phyloP scores from a whole-genome alignment of 2,329 filamentous ascomycete genomes.

The Rhynchosporium graminicola region DNA sequence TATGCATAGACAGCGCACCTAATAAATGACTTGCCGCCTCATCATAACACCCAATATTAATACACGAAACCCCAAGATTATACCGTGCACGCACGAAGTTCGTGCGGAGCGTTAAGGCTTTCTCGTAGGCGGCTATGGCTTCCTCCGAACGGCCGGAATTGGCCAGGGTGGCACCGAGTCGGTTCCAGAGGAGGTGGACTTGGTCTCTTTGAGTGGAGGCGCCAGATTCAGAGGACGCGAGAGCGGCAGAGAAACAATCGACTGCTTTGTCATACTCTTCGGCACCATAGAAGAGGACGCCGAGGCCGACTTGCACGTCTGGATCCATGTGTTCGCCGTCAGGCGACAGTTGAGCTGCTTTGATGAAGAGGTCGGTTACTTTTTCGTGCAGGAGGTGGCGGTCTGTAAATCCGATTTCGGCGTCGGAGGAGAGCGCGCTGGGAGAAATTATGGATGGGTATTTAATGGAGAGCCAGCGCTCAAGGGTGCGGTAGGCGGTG shows the following conservation, averaged over 20 bases:
- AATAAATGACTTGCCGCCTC: slow-evolving; percentile 93
- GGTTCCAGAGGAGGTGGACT: slow-evolving; percentile 94
- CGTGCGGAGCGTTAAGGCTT: slow-evolving; percentile 82
- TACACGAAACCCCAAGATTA: slow-evolving; percentile 94
- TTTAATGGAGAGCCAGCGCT: slow-evolving; percentile 95
- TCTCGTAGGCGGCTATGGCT: slow-evolving; percentile 94
- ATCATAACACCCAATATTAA: slow-evolving; percentile 94
- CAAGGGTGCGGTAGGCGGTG: slow-evolving; percentile 91
- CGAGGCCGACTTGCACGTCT: slow-evolving; percentile 94
- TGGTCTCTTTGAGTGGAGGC: slow-evolving; percentile 82
- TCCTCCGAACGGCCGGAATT: slow-evolving; percentile 94
- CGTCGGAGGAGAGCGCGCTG: slow-evolving; percentile 65
- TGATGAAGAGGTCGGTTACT: slow-evolving; percentile 87
- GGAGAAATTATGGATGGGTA: slow-evolving; percentile 82
- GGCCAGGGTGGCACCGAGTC: slow-evolving; percentile 90
- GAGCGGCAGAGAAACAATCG: slow-evolving; percentile 92
- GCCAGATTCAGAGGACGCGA: slow-evolving; percentile 82
- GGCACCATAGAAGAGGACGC: slow-evolving; percentile 95
- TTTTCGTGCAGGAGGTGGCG: slow-evolving; percentile 85
- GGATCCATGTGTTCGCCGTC: slow-evolving; percentile 96
- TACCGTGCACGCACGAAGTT: slow-evolving; percentile 98
- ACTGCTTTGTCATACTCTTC: slow-evolving; percentile 99
- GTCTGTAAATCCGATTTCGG: slow-evolving; percentile 94
- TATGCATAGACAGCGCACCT: slow-evolving; percentile 92
- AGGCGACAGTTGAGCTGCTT: slow-evolving; percentile 87